Conservation (phyloP, 176 grass and related monocot species). For the Zoysia japonica region DNA sequence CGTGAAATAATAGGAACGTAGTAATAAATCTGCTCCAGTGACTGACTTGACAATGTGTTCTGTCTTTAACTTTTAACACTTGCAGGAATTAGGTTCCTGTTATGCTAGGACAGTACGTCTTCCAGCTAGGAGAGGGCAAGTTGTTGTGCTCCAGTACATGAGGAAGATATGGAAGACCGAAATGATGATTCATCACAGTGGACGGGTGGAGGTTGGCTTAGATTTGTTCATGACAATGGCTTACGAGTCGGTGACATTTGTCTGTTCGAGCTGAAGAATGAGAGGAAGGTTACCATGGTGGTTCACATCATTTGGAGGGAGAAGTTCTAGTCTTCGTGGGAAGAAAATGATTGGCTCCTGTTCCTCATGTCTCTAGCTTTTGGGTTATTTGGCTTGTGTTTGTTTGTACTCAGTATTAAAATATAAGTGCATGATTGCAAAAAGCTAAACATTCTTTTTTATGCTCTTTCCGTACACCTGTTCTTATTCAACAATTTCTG, state of each 20-base stretch:
- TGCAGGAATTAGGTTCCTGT: constrained; percentile 30
- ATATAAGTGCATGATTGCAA: no score
- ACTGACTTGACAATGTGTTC: neutral
- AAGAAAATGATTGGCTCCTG: neutral
- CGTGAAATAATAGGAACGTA: neutral
- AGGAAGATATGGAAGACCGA: constrained; percentile 25
- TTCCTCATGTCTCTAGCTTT: neutral
- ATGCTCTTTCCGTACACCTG: no score
- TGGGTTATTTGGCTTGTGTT: neutral
- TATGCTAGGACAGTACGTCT: constrained; percentile 27
- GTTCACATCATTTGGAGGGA: constrained; percentile 38
- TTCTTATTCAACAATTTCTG: no score
- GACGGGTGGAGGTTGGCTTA: constrained; percentile 1
- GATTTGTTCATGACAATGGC: constrained; percentile 46
- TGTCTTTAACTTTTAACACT: constrained; percentile 17
- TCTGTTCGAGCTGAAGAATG: constrained; percentile 46
- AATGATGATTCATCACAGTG: neutral
- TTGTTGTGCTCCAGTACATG: neutral
- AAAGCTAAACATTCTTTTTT: no score
- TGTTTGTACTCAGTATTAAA: no score
- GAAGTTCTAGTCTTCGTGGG: neutral
- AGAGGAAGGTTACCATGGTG: constrained; percentile 26
- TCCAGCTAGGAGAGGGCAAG: neutral
- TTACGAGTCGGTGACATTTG: constrained; percentile 48
- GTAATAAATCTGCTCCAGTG: neutral